Conservation (phyloP, 805 yeast species). For the Kluyveromyces nonfermentans region DNA sequence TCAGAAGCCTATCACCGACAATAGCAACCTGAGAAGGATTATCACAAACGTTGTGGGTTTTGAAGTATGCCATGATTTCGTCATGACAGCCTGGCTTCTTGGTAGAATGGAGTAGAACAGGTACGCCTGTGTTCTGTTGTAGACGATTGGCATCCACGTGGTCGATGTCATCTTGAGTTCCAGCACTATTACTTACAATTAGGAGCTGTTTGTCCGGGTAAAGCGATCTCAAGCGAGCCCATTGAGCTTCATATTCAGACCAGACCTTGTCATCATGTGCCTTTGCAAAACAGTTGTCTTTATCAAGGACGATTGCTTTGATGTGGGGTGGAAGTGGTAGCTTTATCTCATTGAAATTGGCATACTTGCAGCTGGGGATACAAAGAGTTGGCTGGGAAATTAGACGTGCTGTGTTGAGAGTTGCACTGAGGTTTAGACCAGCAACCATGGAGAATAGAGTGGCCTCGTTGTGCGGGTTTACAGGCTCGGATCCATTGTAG, state of each 20-base stretch:
- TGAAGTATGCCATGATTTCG: constrained; percentile 58
- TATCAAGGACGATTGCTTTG: constrained; percentile 78
- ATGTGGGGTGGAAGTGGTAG: constrained; percentile 42
- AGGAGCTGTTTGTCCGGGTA: constrained; percentile 59
- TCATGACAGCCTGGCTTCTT: constrained; percentile 75
- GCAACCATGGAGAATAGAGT: background rate
- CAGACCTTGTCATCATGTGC: constrained; percentile 74
- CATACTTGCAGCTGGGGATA: constrained; percentile 49
- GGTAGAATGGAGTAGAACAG: constrained; percentile 59
- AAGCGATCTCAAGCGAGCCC: constrained; percentile 42
- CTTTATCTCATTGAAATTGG: constrained; percentile 51
- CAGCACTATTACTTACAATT: constrained; percentile 90
- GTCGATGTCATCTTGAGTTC: constrained; percentile 64
- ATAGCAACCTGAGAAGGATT: constrained; percentile 63
- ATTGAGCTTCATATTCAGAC: constrained; percentile 54
- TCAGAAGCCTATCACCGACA: constrained; percentile 84
- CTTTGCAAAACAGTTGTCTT: constrained; percentile 89
- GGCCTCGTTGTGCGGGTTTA: background rate
- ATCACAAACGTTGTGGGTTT: constrained; percentile 34
- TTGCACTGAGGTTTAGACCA: constrained; percentile 61
- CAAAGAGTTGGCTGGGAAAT: constrained; percentile 57
- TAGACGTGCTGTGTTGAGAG: constrained; percentile 54
- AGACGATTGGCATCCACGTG: constrained; percentile 51
- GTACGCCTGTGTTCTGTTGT: constrained; percentile 57
- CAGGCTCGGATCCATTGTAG: background rate